Evolutionary conservation across 164 flowering plant genomes (phyloP).

Genomic region (Liquidambar formosana): DNA sequence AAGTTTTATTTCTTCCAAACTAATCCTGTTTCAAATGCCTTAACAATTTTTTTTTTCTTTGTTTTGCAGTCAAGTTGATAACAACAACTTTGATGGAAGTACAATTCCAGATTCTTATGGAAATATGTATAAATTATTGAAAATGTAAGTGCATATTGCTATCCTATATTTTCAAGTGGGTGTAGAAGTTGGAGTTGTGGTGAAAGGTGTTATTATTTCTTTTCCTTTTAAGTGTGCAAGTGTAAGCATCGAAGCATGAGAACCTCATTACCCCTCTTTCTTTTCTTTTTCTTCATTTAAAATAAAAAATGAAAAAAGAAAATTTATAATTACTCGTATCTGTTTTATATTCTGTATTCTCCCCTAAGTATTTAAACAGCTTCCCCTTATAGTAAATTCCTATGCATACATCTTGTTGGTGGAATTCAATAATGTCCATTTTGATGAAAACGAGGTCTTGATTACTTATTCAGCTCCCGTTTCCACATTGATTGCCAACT

Average conservation of each 20-base stretch:
- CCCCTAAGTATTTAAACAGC: no score
- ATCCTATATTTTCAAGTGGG: not conserved
- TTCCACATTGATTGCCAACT: not conserved
- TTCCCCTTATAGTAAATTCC: no score
- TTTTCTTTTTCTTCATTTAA: no score
- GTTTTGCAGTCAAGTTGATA: slow-evolving; percentile 85
- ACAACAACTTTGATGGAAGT: slow-evolving; percentile 76
- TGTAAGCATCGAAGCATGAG: not conserved
- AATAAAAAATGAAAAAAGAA: no score
- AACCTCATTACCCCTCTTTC: not conserved
- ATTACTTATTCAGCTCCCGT: not conserved
- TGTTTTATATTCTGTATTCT: not conserved
- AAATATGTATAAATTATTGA: slow-evolving; percentile 68
- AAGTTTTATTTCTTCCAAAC: no score
- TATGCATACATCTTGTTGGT: no score
- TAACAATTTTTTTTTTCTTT: slow-evolving; percentile 1
- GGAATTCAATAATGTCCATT: no score
- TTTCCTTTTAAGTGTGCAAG: not conserved
- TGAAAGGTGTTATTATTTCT: not conserved
- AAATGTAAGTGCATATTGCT: slow-evolving; percentile 64
- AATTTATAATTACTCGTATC: not conserved
- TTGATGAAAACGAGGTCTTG: not conserved
- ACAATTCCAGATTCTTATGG: slow-evolving; percentile 73
- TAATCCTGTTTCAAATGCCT: no score
- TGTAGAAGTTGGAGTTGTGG: slow-evolving; percentile 2